Percentiles rank a stretch among this genome's conserved stretches.
phyloP scores from a whole-genome alignment of 2,329 filamentous ascomycete species.

The Amauroascus niger region DNA sequence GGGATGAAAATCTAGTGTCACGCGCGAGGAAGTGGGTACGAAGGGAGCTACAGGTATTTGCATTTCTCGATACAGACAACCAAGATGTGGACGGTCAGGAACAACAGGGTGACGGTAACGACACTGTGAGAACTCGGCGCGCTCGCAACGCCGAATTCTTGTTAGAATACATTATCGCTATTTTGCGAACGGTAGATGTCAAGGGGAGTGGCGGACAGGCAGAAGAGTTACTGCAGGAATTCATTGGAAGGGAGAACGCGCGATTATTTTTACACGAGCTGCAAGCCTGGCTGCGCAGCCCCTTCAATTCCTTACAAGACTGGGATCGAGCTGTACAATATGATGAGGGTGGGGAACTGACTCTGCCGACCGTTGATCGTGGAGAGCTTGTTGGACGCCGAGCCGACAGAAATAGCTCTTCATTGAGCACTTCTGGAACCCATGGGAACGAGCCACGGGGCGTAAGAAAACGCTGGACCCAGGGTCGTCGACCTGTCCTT shows the following conservation, averaged over 20 bases:
- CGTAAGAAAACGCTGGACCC: not conserved
- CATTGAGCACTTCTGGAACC: not conserved
- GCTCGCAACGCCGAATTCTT: constrained; percentile 71
- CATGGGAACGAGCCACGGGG: not conserved
- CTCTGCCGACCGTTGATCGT: constrained; percentile 1
- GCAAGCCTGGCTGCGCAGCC: constrained; percentile 71
- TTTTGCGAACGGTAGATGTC: constrained; percentile 72
- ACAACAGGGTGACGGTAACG: constrained; percentile 17
- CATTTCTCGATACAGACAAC: constrained; percentile 39
- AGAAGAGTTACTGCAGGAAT: constrained; percentile 68
- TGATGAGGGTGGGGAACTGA: constrained; percentile 19
- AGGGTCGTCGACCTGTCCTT: constrained; percentile 16
- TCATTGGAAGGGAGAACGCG: constrained; percentile 64
- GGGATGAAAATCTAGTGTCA: constrained; percentile 58
- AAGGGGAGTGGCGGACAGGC: constrained; percentile 69
- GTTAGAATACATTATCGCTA: constrained; percentile 73
- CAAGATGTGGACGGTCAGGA: constrained; percentile 21
- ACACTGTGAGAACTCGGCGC: constrained; percentile 30
- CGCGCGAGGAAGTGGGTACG: constrained; percentile 73
- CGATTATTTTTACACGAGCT: constrained; percentile 76
- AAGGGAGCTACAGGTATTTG: constrained; percentile 74
- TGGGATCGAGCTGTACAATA: constrained; percentile 83
- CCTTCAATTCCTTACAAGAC: constrained; percentile 57
- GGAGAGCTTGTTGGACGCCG: not conserved
- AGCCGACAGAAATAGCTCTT: not conserved